These are phyloP conservation scores for Umbilicaria muhlenbergii DNA, from an alignment of 495 filamentous ascomycete species.

Conservation along the genomic window DNA sequence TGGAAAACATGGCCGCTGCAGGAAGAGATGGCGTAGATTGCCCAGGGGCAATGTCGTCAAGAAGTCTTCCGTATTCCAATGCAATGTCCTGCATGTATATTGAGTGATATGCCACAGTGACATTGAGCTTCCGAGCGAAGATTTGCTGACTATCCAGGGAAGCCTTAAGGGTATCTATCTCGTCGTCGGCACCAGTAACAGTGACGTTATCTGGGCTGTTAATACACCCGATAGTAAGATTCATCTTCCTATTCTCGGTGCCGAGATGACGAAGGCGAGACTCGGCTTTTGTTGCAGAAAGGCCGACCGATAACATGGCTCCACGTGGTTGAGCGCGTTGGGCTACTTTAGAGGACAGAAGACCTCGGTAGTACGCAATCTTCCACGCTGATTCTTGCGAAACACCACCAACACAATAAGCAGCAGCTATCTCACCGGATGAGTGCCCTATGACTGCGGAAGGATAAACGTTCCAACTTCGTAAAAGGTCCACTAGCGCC, in stretches of 20 bases:
- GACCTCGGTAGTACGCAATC: conserved; percentile 23
- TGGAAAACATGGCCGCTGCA: too few relatives aligned
- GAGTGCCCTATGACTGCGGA: conserved; percentile 23
- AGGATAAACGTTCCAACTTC: conserved; percentile 20
- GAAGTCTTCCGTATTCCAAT: too few relatives aligned
- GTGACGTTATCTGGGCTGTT: conserved; percentile 21
- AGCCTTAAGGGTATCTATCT: conserved; percentile 5
- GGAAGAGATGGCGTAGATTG: too few relatives aligned
- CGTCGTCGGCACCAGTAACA: conserved; percentile 13
- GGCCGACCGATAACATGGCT: conserved; percentile 7
- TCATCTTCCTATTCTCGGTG: conserved; percentile 13
- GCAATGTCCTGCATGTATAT: too few relatives aligned
- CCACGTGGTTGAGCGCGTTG: not conserved
- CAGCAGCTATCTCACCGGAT: conserved; percentile 27
- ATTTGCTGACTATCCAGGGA: conserved; percentile 1
- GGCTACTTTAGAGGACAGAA: conserved; percentile 2
- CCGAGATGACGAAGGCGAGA: too few relatives aligned
- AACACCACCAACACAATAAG: conserved; percentile 17
- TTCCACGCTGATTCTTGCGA: not conserved
- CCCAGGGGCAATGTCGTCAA: too few relatives aligned
- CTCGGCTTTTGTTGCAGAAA: not conserved
- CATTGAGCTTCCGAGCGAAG: conserved; percentile 4
- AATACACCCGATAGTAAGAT: conserved; percentile 18
- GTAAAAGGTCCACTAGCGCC: conserved; percentile 19
- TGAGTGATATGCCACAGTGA: too few relatives aligned